Base-by-base conservation (phyloP, 257 asterid genomes). In the Nicotiana tomentosiformis region DNA sequence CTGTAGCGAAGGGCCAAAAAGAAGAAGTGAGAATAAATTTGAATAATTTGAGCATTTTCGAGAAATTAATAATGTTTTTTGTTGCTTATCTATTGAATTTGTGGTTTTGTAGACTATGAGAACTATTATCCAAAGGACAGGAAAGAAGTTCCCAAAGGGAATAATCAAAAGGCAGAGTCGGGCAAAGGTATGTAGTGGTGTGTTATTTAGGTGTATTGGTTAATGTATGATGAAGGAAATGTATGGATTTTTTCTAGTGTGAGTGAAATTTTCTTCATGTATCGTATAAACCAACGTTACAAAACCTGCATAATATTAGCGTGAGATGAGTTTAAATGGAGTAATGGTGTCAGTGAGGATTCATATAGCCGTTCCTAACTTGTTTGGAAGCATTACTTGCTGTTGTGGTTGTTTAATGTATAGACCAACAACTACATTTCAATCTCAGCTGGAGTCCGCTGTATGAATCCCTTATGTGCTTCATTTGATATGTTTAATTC, bases 1-100 rank as follows among this genome's bases (percentile, higher is more conserved):
- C 72, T 87, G 93, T 88, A 90, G 89, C 61, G 83, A 88, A 85
- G 84, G 89, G 57, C 93, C 97, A 16, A 93, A 93, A 86, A 89
- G 86, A 70, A 89, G 79, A 85, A 92, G 96, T 91, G 83, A 86
- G 90, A 68, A 14, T 29, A 35, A 32, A 65, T 77, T 15, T 37
- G 58, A 62, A 10, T 82, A 56, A 76, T n/a, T 55, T 76, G 14
- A 16, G 53, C 57, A 43, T n/a, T 64, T 49, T 80, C 79, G 23
- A 84, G 29, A 17, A 56, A 30, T 83, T 82, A 15, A 56, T 65
- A 43, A 64, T 65, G 23, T 46, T 29, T 5, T 56, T 51, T 62
- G 60, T 53, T 70, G n/a, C 77, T 64, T 74, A 65, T 84, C 5
- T 49, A 29, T 61, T 29, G 82, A 17, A 49, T 68, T 43, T 85